Base-by-base conservation (phyloP, 495 filamentous ascomycete species). In the Podospora appendiculata region DNA sequence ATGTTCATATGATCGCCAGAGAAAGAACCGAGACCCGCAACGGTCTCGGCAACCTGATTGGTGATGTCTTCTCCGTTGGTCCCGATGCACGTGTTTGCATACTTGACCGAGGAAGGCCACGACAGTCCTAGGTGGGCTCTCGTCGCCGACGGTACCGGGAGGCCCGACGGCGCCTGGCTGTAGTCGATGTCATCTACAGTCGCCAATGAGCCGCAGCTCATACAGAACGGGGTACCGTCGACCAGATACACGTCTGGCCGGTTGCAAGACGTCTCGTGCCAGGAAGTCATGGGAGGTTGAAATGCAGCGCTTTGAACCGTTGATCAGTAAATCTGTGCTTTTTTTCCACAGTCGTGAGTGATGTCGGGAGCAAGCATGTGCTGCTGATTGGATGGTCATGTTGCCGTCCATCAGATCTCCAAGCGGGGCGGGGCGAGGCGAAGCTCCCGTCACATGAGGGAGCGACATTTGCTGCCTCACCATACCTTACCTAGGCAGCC, bases 121-220 rank as follows among this genome's bases (percentile, higher is more conserved):
- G 41, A 53, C 10, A 58, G 34, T 4, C 25, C 42, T n/a, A 57
- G 46, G 19, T 32, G 12, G 36, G 34, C 19, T 32, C 50, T 50
- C 18, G 18, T 34, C 33, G 34, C 40, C 17, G 42, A 47, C 12
- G 51, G 57, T 9, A 59, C 32, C 16, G 50, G 55, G 18, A 51
- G 50, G 3, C 46, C 33, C 16, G 54, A 47, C 6, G 57, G 54
- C 12, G 51, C 41, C 51, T 56, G 45, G 17, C 50, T 48, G 11
- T 46, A 11, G 14, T 49, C 36, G 25, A 59, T 46, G 46, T 59
- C 53, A 17, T 50, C 50, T 18, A 45, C 33, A n/a, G 49, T 32
- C 14, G 53, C 49, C 36, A 59, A 41, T 13, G 53, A 52, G 46
- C 54, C 57, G 46, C 57, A 59, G 42, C 57, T 56, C 57, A 59